These are phyloP conservation scores for Phytophthora nicotianae DNA, from an alignment of 352 stramenopile species.

Conservation along the genomic window DNA sequence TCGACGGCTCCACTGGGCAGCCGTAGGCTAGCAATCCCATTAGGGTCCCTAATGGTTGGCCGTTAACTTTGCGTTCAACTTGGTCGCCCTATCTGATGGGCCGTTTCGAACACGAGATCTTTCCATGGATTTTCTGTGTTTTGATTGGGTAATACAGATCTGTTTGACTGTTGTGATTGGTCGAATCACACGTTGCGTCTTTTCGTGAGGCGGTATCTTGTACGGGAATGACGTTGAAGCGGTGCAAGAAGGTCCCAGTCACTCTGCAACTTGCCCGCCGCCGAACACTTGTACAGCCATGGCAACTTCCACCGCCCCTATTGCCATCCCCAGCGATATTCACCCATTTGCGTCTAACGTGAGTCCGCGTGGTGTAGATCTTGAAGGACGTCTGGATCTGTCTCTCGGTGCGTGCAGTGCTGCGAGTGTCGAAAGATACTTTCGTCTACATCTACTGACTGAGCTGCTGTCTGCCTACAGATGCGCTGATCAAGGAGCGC, in stretches of 20 bases:
- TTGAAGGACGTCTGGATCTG: conserved; percentile 49
- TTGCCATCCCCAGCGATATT: conserved; percentile 28
- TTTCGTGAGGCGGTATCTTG: conserved; percentile 12
- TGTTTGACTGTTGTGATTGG: no score
- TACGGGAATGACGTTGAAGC: conserved; percentile 4
- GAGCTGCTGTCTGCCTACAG: conserved; percentile 14
- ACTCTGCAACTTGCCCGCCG: conserved; percentile 17
- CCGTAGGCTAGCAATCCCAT: conserved; percentile 36
- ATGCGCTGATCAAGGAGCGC: conserved; percentile 77
- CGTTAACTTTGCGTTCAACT: not conserved
- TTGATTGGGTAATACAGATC: conserved; percentile 13
- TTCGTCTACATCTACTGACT: conserved; percentile 11
- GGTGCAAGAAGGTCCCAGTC: conserved; percentile 5
- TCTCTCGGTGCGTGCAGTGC: conserved; percentile 40
- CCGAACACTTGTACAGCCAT: conserved; percentile 1
- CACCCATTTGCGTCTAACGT: conserved; percentile 14
- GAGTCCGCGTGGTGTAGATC: conserved; percentile 38
- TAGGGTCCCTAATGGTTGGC: not conserved
- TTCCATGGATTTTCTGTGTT: conserved; percentile 31
- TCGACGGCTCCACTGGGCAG: conserved; percentile 70
- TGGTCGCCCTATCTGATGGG: not conserved
- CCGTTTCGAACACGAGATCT: conserved; percentile 22
- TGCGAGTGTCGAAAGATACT: conserved; percentile 5
- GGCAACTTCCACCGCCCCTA: conserved; percentile 23
- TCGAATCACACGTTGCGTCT: conserved; percentile 1